These are phyloP conservation scores for Starmerella vaccinii DNA, from an alignment of 805 yeast genomes.

Conservation along the genomic window DNA sequence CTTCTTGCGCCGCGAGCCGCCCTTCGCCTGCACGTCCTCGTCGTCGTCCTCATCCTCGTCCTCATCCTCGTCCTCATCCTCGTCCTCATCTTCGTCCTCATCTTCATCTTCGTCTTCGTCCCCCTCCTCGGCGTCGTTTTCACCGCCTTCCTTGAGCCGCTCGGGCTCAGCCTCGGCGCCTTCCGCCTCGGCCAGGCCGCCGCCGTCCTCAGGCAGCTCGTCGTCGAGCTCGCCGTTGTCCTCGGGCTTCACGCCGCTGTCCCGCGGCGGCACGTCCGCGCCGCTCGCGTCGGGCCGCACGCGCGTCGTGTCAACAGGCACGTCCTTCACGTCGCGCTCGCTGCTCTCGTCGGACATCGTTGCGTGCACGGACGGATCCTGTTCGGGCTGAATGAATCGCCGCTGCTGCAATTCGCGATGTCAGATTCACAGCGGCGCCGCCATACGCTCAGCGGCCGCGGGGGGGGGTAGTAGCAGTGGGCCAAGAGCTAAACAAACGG, in stretches of 20 bases:
- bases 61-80: conserved; percentile 42
- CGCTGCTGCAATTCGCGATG: background rate
- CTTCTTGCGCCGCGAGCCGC: conserved; percentile 31
- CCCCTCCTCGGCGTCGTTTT: conserved; percentile 36
- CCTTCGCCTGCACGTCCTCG: conserved; percentile 50
- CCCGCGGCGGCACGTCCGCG: background rate
- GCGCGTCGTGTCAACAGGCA: conserved; percentile 5
- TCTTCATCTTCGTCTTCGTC: conserved; percentile 38
- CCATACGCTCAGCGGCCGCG: background rate
- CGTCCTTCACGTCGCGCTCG: background rate
- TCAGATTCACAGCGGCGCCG: background rate
- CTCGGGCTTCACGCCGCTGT: background rate
- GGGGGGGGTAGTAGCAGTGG: too few relatives aligned
- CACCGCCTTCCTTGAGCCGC: conserved; percentile 20
- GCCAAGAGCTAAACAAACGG: too few relatives aligned
- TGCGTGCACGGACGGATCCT: background rate
- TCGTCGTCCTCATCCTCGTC: conserved; percentile 29
- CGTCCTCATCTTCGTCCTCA: conserved; percentile 26
- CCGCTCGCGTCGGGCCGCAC: background rate
- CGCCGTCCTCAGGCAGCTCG: conserved; percentile 13
- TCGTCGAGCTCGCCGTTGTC: conserved; percentile 19
- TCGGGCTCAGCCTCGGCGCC: conserved; percentile 26
- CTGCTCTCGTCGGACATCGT: conserved; percentile 1
- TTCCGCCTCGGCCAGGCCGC: conserved; percentile 4
- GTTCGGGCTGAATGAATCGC: background rate